These are phyloP conservation scores for Lepidopterella palustris DNA, from an alignment of 495 filamentous ascomycete genomes.

Conservation along the genomic window DNA sequence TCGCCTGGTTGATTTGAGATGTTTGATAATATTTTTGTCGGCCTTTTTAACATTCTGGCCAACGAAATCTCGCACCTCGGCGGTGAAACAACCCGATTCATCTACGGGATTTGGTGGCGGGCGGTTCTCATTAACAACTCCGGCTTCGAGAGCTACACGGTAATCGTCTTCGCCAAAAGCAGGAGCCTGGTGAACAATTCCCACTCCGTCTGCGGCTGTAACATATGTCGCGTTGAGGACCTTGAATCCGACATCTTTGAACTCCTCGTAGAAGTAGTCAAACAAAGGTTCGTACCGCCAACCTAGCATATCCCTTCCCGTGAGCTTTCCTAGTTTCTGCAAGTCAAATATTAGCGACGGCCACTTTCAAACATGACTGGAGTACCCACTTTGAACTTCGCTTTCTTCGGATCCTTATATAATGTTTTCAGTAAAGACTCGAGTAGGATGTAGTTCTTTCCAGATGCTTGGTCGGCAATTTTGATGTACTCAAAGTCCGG, in stretches of 20 bases:
- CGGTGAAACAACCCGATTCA: slow-evolving; percentile 72
- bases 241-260: slow-evolving; percentile 80
- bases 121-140: slow-evolving; percentile 70
- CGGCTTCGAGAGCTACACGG: slow-evolving; percentile 67
- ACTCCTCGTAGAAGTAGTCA: slow-evolving; percentile 88
- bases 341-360: no score
- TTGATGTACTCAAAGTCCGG: slow-evolving; percentile 93
- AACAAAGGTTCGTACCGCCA: slow-evolving; percentile 92
- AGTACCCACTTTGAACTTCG: slow-evolving; percentile 95
- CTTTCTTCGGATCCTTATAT: slow-evolving; percentile 97
- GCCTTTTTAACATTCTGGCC: slow-evolving; percentile 92
- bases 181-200: slow-evolving; percentile 92
- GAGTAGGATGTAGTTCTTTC: slow-evolving; percentile 80
- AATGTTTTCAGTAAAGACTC: slow-evolving; percentile 78
- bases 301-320: slow-evolving; percentile 80
- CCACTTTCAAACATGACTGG: no score
- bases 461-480: slow-evolving; percentile 72
- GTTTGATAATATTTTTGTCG: slow-evolving; percentile 90
- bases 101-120: slow-evolving; percentile 87
- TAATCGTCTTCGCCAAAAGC: slow-evolving; percentile 98
- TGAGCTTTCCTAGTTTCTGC: slow-evolving; percentile 71
- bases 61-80: slow-evolving; percentile 73
- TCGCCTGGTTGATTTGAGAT: slow-evolving; percentile 73
- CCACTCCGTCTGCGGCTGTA: slow-evolving; percentile 85
- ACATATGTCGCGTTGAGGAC: slow-evolving; percentile 87